Conservation (phyloP, 2,329 filamentous ascomycete genomes). For the Pseudogymnoascus sp. region DNA sequence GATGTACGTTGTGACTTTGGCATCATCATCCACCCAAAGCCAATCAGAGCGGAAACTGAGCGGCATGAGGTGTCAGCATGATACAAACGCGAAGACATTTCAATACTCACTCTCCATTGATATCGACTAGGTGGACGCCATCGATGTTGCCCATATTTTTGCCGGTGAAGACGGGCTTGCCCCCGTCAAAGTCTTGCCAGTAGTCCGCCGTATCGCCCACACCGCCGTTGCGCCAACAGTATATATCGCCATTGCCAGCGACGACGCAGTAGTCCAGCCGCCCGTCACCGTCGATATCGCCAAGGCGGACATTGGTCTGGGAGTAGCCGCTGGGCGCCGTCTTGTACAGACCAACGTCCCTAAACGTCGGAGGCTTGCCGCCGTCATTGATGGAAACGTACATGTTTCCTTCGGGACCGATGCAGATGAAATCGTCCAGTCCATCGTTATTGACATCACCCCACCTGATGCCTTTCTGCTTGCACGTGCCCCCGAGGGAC, state of each 20-base stretch:
- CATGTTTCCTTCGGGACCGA: slow-evolving; percentile 14
- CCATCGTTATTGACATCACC: slow-evolving; percentile 27
- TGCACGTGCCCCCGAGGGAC: neutral
- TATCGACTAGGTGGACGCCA: slow-evolving; percentile 18
- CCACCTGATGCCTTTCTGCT: neutral
- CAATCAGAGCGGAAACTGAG: slow-evolving; percentile 17
- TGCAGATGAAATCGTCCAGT: slow-evolving; percentile 16
- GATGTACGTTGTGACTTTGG: slow-evolving; percentile 16
- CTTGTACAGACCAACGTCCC: neutral
- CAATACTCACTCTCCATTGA: slow-evolving; percentile 22
- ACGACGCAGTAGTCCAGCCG: slow-evolving; percentile 30
- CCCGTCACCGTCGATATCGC: slow-evolving; percentile 31
- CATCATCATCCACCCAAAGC: slow-evolving; percentile 17
- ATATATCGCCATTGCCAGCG: slow-evolving; percentile 22
- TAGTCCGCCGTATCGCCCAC: slow-evolving; percentile 25
- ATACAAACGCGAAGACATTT: neutral
- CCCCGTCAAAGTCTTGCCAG: slow-evolving; percentile 30
- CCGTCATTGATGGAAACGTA: slow-evolving; percentile 18
- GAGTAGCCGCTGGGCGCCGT: neutral
- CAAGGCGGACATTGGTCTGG: slow-evolving; percentile 24
- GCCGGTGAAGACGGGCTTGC: slow-evolving; percentile 10
- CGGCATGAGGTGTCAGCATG: neutral
- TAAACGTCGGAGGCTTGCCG: slow-evolving; percentile 1
- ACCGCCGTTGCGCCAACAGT: slow-evolving; percentile 31
- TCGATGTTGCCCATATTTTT: slow-evolving; percentile 10